phyloP scores from a whole-genome alignment of 495 filamentous ascomycete genomes.

The Tuber melanosporum region DNA sequence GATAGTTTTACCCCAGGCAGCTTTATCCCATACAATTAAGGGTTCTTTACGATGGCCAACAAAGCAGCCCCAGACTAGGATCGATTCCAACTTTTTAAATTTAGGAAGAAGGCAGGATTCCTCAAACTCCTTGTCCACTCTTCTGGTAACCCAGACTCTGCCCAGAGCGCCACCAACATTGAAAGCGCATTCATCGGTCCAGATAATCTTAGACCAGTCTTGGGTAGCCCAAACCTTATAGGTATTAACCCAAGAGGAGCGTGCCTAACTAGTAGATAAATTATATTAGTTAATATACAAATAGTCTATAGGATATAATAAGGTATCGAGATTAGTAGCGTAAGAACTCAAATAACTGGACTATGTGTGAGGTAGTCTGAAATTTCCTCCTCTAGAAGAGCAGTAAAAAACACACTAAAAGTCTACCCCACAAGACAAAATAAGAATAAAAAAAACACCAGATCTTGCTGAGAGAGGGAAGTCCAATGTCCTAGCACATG shows the following conservation, averaged over 20 bases:
- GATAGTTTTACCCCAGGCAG: background rate
- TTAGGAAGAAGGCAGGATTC: conserved; percentile 13
- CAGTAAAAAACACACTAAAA: no score
- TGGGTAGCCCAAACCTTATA: background rate
- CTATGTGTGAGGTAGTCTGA: no score
- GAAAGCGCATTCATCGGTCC: conserved; percentile 8
- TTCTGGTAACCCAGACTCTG: conserved; percentile 1
- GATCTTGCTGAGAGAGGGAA: no score
- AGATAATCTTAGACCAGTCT: conserved; percentile 10
- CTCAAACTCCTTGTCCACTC: background rate
- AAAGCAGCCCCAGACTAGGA: conserved; percentile 14
- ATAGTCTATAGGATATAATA: no score
- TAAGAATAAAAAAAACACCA: no score
- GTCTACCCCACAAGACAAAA: no score
- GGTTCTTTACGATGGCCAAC: background rate
- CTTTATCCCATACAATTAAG: background rate
- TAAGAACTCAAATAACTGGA: no score
- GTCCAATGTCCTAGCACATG: no score
- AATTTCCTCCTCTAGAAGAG: no score
- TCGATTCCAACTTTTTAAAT: conserved; percentile 6
- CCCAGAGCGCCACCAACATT: conserved; percentile 8
- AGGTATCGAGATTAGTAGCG: no score
- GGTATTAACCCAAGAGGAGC: background rate
- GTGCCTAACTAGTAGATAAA: background rate
- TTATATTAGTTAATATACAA: background rate